A percentile compares a stretch with the other conserved stretches of the same genome.
phyloP scores from a whole-genome alignment of 331 rosid species.

The Quercus lobata region DNA sequence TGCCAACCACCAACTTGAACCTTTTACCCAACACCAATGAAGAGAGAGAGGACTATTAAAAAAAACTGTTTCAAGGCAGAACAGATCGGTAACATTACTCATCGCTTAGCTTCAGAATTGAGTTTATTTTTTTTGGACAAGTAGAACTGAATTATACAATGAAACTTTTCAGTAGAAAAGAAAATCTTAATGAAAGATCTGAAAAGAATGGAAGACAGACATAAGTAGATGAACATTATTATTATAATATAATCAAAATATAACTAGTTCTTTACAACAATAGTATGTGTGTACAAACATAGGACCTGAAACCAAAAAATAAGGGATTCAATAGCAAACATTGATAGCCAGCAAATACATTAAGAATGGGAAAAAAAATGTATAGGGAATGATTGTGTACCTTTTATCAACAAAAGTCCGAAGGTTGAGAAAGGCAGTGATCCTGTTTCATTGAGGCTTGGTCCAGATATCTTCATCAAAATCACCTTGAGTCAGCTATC shows the following conservation, averaged over 20 bases:
- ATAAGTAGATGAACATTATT: background rate
- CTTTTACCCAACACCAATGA: background rate
- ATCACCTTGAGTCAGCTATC: constrained; percentile 33
- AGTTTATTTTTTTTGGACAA: too few species aligned
- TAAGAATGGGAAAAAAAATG: background rate
- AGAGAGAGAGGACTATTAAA: background rate
- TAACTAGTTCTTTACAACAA: background rate
- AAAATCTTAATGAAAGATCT: background rate
- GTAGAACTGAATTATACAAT: background rate
- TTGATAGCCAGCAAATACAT: background rate
- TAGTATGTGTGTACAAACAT: background rate
- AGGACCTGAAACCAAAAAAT: background rate
- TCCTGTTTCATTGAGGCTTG: background rate
- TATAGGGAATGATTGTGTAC: constrained; percentile 5
- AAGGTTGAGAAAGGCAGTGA: background rate
- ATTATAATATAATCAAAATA: background rate
- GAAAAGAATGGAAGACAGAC: background rate
- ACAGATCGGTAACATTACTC: background rate
- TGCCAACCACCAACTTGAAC: background rate
- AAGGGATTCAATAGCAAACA: too few species aligned
- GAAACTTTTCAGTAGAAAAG: background rate
- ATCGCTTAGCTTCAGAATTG: background rate
- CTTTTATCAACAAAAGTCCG: constrained; percentile 11
- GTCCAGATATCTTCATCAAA: constrained; percentile 25
- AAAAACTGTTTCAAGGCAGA: background rate